Evolutionary conservation across 306 rosid genomes (phyloP).

Genomic region (Medicago ruthenica): DNA sequence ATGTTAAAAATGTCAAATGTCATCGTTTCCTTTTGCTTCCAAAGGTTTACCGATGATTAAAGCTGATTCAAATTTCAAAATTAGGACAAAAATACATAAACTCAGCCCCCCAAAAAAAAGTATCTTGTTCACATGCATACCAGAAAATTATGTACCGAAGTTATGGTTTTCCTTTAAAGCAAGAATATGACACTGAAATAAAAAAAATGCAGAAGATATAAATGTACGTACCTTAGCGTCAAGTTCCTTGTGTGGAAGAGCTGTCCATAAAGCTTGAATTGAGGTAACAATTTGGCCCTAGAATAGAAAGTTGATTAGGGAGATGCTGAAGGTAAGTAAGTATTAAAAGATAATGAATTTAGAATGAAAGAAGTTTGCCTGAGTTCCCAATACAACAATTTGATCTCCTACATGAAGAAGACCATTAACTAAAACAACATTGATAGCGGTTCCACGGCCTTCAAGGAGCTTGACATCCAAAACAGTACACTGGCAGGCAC

Average conservation of each 20-base stretch:
- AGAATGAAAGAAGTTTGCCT: conserved; percentile 57
- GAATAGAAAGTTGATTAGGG: conserved; percentile 33
- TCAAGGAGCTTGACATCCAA: conserved; percentile 87
- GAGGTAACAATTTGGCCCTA: conserved; percentile 85
- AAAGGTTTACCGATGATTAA: no score
- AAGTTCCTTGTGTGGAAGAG: conserved; percentile 76
- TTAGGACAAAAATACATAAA: background rate
- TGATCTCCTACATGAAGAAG: conserved; percentile 95
- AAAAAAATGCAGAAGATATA: conserved; percentile 1
- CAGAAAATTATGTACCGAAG: background rate
- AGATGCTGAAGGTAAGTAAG: background rate
- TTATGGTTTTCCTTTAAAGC: conserved; percentile 21
- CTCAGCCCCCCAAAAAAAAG: conserved; percentile 4
- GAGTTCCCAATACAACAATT: conserved; percentile 90
- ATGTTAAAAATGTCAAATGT: no score
- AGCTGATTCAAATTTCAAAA: no score
- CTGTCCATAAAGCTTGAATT: conserved; percentile 85
- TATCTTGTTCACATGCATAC: background rate
- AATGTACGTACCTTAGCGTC: conserved; percentile 55
- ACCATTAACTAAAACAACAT: conserved; percentile 91
- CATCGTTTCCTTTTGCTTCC: no score
- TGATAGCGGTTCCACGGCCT: conserved; percentile 89
- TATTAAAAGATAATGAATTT: conserved; percentile 13
- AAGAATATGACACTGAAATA: background rate
- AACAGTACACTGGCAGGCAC: conserved; percentile 74